These are phyloP conservation scores for Fusarium virguliforme DNA, from an alignment of 2,329 filamentous ascomycete genomes.

Conservation along the genomic window DNA sequence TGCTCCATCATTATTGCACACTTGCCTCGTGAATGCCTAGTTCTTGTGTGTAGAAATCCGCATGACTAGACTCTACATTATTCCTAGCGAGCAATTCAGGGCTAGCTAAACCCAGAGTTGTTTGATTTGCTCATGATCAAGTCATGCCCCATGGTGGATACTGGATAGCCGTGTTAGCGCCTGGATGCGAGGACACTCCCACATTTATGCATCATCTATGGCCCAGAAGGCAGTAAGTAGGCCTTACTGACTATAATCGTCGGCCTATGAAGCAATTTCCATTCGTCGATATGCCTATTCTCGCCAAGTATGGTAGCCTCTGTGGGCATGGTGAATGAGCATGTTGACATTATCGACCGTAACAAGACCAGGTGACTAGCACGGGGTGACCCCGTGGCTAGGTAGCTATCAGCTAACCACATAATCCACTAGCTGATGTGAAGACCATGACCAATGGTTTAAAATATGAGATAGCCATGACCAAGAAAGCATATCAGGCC, in stretches of 20 bases:
- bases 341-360: neutral
- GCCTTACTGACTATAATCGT: neutral
- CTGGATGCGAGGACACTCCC: neutral
- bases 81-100: neutral
- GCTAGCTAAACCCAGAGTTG: neutral
- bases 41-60: no score
- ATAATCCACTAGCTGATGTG: no score
- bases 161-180: neutral
- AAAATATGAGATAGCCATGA: neutral
- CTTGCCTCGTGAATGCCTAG: no score
- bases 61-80: no score
- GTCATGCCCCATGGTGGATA: neutral
- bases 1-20: neutral
- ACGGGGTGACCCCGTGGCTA: no score
- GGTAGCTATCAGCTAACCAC: no score
- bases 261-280: neutral
- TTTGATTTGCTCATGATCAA: neutral
- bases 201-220: neutral
- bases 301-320: neutral
- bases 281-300: neutral
- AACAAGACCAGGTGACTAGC: no score
- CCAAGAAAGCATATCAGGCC: slow-evolving; percentile 2
- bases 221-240: neutral
- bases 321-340: neutral
- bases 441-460: neutral